Evolutionary conservation across 352 stramenopile species (phyloP).

Genomic region (Peronospora tabacina): DNA sequence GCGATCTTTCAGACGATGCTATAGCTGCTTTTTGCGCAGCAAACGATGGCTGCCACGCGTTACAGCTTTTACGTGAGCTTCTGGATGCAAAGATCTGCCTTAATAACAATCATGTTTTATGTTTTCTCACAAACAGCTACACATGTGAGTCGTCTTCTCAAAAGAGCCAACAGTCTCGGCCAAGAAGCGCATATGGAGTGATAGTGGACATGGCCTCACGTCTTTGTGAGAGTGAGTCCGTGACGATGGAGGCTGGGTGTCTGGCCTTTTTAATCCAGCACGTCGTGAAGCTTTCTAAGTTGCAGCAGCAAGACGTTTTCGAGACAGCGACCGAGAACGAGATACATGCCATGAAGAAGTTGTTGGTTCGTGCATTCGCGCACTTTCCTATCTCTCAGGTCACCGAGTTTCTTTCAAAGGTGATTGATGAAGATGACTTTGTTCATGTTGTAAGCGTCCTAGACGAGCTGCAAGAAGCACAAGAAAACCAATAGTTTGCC

Average conservation of each 20-base stretch:
- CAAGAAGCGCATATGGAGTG: conserved; percentile 18
- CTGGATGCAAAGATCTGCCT: conserved; percentile 28
- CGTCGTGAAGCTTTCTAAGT: conserved; percentile 36
- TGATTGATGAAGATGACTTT: conserved; percentile 33
- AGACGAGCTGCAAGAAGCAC: conserved; percentile 21
- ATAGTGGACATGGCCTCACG: conserved; percentile 27
- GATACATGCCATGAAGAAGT: conserved; percentile 32
- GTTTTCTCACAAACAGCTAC: conserved; percentile 53
- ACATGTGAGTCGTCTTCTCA: conserved; percentile 13
- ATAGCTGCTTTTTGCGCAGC: conserved; percentile 52
- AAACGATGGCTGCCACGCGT: conserved; percentile 22
- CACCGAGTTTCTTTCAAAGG: conserved; percentile 40
- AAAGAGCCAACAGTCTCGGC: conserved; percentile 19
- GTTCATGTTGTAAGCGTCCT: conserved; percentile 32
- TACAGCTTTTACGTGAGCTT: conserved; percentile 38
- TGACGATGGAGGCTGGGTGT: conserved; percentile 30
- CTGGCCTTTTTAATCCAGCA: conserved; percentile 47
- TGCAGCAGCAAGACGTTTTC: conserved; percentile 16
- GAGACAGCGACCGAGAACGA: conserved; percentile 24
- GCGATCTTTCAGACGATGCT: conserved; percentile 35
- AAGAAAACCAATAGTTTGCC: conserved; percentile 16
- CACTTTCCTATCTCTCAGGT: conserved; percentile 36
- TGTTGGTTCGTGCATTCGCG: conserved; percentile 35
- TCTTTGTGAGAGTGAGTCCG: conserved; percentile 22
- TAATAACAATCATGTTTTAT: conserved; percentile 46